A percentile compares a stretch with the other conserved stretches of the same genome.
These are phyloP conservation scores for Pyracantha coccinea DNA, from an alignment of 331 rosid genomes.

Conservation along the genomic window DNA sequence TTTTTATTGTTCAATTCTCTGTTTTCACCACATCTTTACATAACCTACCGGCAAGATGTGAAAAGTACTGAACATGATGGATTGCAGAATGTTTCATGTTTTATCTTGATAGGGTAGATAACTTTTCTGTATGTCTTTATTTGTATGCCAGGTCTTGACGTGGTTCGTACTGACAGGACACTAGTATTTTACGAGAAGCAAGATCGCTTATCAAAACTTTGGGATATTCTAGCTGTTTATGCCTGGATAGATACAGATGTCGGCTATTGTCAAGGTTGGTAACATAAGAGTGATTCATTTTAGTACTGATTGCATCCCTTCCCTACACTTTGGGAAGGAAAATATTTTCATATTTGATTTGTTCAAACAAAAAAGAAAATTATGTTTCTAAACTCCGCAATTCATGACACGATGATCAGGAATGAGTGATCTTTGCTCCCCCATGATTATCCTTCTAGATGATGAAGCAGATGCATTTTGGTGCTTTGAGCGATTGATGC, in stretches of 20 bases:
- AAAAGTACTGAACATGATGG: not conserved
- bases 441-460: conserved; percentile 87
- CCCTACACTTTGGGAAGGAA: not conserved
- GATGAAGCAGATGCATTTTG: conserved; percentile 99
- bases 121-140: conserved; percentile 9
- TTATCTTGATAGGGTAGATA: not conserved
- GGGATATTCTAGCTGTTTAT: conserved; percentile 98
- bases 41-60: not conserved
- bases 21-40: not conserved
- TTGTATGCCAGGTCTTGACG: conserved; percentile 82
- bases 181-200: conserved; percentile 87
- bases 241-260: conserved; percentile 94
- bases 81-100: not conserved
- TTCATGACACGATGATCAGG: conserved; percentile 47
- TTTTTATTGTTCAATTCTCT: not conserved
- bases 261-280: conserved; percentile 94
- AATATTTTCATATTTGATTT: not conserved
- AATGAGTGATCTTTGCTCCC: conserved; percentile 99
- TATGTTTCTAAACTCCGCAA: conserved; percentile 17
- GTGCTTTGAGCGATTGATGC: conserved; percentile 99
- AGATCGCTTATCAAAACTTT: conserved; percentile 81
- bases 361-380: not conserved
- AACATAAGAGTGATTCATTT: not conserved
- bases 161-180: conserved; percentile 92
- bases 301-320: not conserved